Evolutionary conservation across 441 rosid genomes (phyloP).

Genomic region (Geranium incanum): DNA sequence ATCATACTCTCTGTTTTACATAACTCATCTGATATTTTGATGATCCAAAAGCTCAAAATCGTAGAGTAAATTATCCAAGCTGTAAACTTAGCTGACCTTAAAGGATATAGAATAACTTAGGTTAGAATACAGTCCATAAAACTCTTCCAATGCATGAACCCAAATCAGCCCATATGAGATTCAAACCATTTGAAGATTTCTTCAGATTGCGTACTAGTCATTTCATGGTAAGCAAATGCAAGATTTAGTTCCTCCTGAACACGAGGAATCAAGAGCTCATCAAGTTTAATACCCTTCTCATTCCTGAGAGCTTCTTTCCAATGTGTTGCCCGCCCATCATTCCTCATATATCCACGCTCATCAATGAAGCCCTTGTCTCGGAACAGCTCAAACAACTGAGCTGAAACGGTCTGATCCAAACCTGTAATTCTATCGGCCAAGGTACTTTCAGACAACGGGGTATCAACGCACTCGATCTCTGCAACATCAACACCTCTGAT

Average conservation of each 20-base stretch:
- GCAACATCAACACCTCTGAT: slow-evolving; percentile 62
- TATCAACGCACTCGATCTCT: slow-evolving; percentile 62
- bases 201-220: slow-evolving; percentile 78
- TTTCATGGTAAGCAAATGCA: slow-evolving; percentile 75
- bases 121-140: slow-evolving; percentile 3
- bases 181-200: slow-evolving; percentile 82
- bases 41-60: background rate
- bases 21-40: background rate
- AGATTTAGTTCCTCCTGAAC: slow-evolving; percentile 78
- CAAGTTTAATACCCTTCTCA: slow-evolving; percentile 29
- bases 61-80: background rate
- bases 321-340: slow-evolving; percentile 55
- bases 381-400: slow-evolving; percentile 47
- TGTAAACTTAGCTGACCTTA: background rate
- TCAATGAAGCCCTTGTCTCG: slow-evolving; percentile 52
- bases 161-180: slow-evolving; percentile 48
- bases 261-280: slow-evolving; percentile 44
- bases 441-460: slow-evolving; percentile 41
- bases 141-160: slow-evolving; percentile 11
- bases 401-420: slow-evolving; percentile 37
- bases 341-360: slow-evolving; percentile 61
- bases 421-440: slow-evolving; percentile 64
- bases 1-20: background rate
- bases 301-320: slow-evolving; percentile 54
- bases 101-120: background rate